Base-by-base conservation (phyloP, 2,329 filamentous ascomycete species). In the Phoma sp. region DNA sequence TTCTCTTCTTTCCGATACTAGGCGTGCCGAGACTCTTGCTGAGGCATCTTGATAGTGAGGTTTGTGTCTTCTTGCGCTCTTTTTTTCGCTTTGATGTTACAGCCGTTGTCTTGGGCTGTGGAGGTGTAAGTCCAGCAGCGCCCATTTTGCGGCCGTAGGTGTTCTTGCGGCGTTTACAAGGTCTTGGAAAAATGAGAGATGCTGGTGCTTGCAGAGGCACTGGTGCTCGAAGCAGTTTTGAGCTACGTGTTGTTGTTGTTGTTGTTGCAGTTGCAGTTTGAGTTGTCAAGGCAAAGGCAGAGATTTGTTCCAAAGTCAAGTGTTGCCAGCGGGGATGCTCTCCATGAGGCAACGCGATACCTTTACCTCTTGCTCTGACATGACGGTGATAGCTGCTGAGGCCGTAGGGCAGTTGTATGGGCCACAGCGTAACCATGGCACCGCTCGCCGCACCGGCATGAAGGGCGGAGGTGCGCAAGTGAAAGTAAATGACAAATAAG, bases 361-460 rank as follows among this genome's bases (percentile, higher is more conserved):
- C 40, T 51, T 57, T 51, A 24, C 41, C 43, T n/a, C 25, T 24
- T 6, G 29, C 27, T 22, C 43, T 7, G 9, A 33, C n/a, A 31
- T 43, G 35, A 2, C 36, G 47, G 32, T 55, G 47, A 3, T 52
- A 35, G 1, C 32, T 22, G 24, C 56, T 64, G 0, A 59, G 50
- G 1, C 59, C 54, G 7, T 57, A 61, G 10, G 61, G 56, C n/a
- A 64, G 21, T 43, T 49, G 36, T 38, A 56, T 45, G 17, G 49
- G 43, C 35, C 24, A 51, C 38, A 19, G 36, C 29, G 32, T 29
- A 22, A 41, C 41, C 50, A 57, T 60, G 5, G 46, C 31, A 9
- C n/a, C 8, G 22, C 15, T 36, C 1, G 29, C 21, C 13, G 4
- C 2, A 36, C 44, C 38, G 25, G 21, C 19, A 21, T 36, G 51